Base-by-base conservation (phyloP, 139 green algal species). In the Deuterostichococcus epilithicus region DNA sequence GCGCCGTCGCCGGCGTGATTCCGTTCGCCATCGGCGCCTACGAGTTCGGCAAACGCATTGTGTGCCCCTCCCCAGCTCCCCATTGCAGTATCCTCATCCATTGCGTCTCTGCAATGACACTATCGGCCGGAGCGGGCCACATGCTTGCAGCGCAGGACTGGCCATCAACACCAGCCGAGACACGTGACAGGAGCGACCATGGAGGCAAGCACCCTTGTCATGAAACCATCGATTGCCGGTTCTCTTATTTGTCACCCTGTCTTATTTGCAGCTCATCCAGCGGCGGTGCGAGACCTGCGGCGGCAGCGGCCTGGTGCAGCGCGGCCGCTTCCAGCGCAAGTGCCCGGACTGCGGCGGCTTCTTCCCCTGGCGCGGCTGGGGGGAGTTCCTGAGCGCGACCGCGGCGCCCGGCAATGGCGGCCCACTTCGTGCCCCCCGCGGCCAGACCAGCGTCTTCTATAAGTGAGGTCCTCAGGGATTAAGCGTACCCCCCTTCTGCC, bases 31-130 rank as follows among this genome's bases (percentile, higher is more conserved):
- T 96, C 44, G 92, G 88, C 10, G 79, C 82, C 1, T 93, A 83
- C 10, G 91, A 97, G 81, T 97, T 97, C 72, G 81, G 83, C 30
- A 96, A 96, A 76, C 89, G 92, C 23, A 95, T 97, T 63, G 79
- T 97, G 77, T 90, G 52, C 42, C 13, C 8, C 42, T 52, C 13
- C 68, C 36, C 69, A 76, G 38, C 37, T 22, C 33, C 26, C 44
- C 83, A 85, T 13, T 69, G 23, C 0, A 36, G 34, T 33, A 38
- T 66, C 60, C 30, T 33, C 47, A 20, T 32, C 63, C 15, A 28
- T 18, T 44, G 32, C 30, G 10, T 30, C 32, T 72, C 67, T 5
- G 34, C 33, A n/a, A n/a, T n/a, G n/a, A n/a, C n/a, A n/a, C n/a
- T n/a, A n/a, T n/a, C n/a, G n/a, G n/a, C n/a, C n/a, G n/a, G n/a